These are phyloP conservation scores for Backusella circina DNA, from an alignment of 192 early-diverging fungal genomes.

Conservation along the genomic window DNA sequence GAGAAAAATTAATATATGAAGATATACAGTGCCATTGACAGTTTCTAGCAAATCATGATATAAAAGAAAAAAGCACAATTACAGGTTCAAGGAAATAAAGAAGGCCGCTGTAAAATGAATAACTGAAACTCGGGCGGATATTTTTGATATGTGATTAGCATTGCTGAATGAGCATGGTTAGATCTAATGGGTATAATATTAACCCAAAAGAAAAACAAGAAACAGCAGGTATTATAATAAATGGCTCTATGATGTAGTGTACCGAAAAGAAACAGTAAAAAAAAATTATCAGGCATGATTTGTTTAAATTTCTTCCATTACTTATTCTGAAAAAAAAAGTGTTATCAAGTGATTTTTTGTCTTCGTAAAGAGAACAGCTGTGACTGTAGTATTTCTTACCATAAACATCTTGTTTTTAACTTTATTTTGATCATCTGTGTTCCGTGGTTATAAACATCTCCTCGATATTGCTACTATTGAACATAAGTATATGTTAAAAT, in stretches of 20 bases:
- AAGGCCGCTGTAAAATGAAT: background rate
- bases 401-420: too few relatives aligned
- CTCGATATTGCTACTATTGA: too few relatives aligned
- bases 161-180: background rate
- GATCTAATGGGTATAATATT: background rate
- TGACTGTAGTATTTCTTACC: too few relatives aligned
- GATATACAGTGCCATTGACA: background rate
- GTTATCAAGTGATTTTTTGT: background rate
- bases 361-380: background rate
- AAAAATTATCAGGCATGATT: background rate
- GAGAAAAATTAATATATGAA: background rate
- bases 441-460: too few relatives aligned
- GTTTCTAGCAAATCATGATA: background rate
- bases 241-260: background rate
- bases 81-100: background rate
- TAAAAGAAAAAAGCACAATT: background rate
- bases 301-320: background rate
- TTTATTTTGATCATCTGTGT: too few relatives aligned
- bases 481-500: too few relatives aligned
- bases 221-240: background rate
- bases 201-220: background rate
- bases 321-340: background rate
- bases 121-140: background rate
- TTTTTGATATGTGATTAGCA: background rate
- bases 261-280: background rate